Evolutionary conservation across 371 early-diverging fungal species (phyloP), one percentile per base, ranked within the genome.

Genomic region (Lichtheimia corymbifera): DNA sequence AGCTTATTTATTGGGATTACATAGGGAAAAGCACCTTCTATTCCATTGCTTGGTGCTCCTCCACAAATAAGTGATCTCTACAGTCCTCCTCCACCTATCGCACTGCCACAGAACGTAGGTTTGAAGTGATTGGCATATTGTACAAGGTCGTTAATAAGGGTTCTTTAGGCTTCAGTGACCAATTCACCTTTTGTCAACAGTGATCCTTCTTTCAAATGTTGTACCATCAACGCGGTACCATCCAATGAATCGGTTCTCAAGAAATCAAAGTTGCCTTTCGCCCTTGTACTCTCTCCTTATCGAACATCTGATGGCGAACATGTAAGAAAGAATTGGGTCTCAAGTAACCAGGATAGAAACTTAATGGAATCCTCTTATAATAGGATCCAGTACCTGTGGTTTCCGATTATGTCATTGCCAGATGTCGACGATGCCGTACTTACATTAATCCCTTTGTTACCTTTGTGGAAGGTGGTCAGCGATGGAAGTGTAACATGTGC

Each of bases 401-500:
- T 42, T 78, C 86, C 24, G 91, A 96, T 66, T 76, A 82, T 51
- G 82, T 85, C 27, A 95, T 97, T 80, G 91, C 93, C 51, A 88
- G 98, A 49, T 97, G 98, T 77, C 85, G 96, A 54, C 84, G 96
- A 20, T 97, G 98, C 77, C 82, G 97, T 63, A 89, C 96, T 3
- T 97, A 97, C 65, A 93, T 97, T 68, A 97, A 97, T 66, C 97
- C 97, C 5, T 97, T 90, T 76, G 91, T 96, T 4, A 86, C 86
- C 50, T 96, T 95, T 82, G 87, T 93, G 0, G 96, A 96, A 64
- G 93, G 93, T 45, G 95, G 95, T 22, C 88, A 90, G 50, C 85
- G 93, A 50, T 97, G 97, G 98, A 90, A 90, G 72, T 97, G 98
- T 74, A 97, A 97, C 71, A 78, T 97, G 83, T 97, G 98, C 76